phyloP scores from a whole-genome alignment of 2,329 filamentous ascomycete species.

The Leptoxyphium fumago region DNA sequence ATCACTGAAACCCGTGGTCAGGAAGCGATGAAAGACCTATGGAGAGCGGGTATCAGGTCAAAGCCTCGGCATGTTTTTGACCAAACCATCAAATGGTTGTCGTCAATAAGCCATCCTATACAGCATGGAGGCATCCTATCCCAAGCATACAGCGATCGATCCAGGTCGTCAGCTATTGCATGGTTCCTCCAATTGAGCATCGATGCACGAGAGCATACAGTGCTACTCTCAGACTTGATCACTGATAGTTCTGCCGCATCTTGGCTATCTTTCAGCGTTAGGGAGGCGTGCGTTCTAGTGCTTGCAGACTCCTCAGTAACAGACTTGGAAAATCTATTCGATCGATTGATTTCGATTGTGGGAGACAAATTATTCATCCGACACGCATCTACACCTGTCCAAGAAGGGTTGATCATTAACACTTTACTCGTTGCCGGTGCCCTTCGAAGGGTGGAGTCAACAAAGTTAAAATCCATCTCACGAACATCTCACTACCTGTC shows the following conservation, averaged over 20 bases:
- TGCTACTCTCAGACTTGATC: no score
- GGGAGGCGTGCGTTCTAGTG: neutral
- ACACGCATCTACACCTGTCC: conserved; percentile 69
- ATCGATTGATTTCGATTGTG: conserved; percentile 59
- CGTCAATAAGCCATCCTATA: no score
- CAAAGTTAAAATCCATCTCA: conserved; percentile 53
- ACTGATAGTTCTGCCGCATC: neutral
- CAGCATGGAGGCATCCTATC: no score
- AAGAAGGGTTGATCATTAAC: conserved; percentile 75
- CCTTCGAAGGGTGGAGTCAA: conserved; percentile 49
- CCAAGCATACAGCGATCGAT: no score
- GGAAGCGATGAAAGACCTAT: neutral
- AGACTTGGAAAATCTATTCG: conserved; percentile 40
- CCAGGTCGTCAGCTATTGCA: neutral
- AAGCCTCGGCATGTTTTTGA: conserved; percentile 6
- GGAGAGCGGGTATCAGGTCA: neutral
- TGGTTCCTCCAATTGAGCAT: neutral
- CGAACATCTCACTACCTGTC: conserved; percentile 61
- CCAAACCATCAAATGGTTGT: neutral
- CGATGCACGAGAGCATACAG: no score
- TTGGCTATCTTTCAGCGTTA: neutral
- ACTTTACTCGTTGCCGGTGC: conserved; percentile 67
- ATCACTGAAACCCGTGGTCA: neutral
- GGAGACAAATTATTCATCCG: conserved; percentile 77
- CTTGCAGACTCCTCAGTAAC: neutral